Conservation (phyloP, 768 basidiomycete species). For the Dentipellis sp. region DNA sequence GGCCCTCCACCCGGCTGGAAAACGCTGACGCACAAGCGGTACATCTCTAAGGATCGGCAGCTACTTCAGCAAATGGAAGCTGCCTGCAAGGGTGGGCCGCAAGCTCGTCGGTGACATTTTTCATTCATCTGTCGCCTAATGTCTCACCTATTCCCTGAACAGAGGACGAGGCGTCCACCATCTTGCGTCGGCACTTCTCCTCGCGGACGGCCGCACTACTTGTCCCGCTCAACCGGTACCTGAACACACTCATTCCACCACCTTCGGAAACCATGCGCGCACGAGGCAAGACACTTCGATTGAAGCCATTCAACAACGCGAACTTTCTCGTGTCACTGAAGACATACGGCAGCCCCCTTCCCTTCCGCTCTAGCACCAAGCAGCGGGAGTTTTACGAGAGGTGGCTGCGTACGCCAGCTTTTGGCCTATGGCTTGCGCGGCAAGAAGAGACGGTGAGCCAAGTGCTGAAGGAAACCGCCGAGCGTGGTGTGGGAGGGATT, state of each 20-base stretch:
- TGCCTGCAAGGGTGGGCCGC: conserved; percentile 40
- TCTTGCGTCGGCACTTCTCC: conserved; percentile 73
- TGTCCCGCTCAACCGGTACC: conserved; percentile 85
- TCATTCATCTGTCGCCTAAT: conserved; percentile 2
- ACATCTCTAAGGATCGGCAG: conserved; percentile 75
- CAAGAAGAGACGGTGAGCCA: conserved; percentile 65
- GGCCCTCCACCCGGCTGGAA: conserved; percentile 69
- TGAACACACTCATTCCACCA: conserved; percentile 77
- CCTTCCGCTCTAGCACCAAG: conserved; percentile 60
- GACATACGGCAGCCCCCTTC: conserved; percentile 56
- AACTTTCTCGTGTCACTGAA: conserved; percentile 71
- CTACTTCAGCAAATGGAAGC: conserved; percentile 67
- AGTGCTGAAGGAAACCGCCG: conserved; percentile 30
- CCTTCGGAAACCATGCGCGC: conserved; percentile 39
- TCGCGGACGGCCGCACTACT: conserved; percentile 80
- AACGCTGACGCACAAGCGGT: conserved; percentile 69
- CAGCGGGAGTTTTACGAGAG: conserved; percentile 68
- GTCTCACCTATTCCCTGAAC: conserved; percentile 1
- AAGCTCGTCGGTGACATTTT: conserved; percentile 37
- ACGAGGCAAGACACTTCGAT: conserved; percentile 24
- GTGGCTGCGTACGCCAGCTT: conserved; percentile 68
- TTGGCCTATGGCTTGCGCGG: conserved; percentile 70
- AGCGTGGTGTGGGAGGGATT: not conserved
- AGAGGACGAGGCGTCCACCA: conserved; percentile 58
- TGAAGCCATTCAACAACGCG: conserved; percentile 61